A percentile compares a stretch with the other conserved stretches of the same genome.
phyloP scores from a whole-genome alignment of 202 grass and related monocot genomes.

The Setaria viridis region DNA sequence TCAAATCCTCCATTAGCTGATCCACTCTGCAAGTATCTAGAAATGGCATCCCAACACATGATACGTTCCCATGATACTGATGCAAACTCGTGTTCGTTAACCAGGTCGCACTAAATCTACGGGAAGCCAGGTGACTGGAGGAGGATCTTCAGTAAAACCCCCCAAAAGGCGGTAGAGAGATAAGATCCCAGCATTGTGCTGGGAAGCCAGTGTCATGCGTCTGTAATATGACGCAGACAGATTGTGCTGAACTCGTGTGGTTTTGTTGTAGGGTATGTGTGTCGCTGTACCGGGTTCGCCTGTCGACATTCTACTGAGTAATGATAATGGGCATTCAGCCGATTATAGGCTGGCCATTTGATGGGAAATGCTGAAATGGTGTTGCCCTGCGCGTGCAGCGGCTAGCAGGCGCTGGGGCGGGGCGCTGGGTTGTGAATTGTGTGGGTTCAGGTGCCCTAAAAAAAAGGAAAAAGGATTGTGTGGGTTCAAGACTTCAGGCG shows the following conservation, averaged over 20 bases:
- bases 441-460: no score
- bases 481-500: neutral
- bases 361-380: neutral
- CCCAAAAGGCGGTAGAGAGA: slow-evolving; percentile 46
- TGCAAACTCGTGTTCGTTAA: neutral
- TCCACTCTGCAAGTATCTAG: neutral
- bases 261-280: neutral
- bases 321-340: slow-evolving; percentile 33
- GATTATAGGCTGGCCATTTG: neutral
- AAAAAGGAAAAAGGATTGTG: neutral
- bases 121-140: slow-evolving; percentile 43
- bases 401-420: neutral
- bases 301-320: slow-evolving; percentile 41
- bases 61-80: neutral
- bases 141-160: slow-evolving; percentile 51
- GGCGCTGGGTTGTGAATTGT: neutral
- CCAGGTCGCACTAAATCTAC: slow-evolving; percentile 7
- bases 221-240: neutral
- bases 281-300: slow-evolving; percentile 8
- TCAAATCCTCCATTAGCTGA: neutral
- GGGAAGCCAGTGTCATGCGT: neutral
- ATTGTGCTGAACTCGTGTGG: neutral
- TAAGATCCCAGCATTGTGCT: neutral
- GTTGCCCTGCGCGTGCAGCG: neutral
- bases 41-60: neutral